Evolutionary conservation across 306 rosid species (phyloP).

Genomic region (Lagenaria siceraria): DNA sequence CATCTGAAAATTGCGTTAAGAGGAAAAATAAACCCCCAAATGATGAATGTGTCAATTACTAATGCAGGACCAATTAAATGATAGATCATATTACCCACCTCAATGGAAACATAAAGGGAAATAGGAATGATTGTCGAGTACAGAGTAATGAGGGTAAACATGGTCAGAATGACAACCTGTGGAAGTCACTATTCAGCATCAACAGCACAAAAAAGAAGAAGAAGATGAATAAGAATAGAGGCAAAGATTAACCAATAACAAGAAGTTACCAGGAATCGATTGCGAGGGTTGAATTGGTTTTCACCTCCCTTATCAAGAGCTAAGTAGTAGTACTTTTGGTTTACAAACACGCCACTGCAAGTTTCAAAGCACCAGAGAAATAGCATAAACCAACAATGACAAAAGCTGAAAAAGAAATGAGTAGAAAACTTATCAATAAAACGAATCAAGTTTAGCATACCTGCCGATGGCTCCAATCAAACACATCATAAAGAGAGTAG

Average conservation of each 20-base stretch:
- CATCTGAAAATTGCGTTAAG: conserved; percentile 49
- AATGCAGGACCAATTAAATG: conserved; percentile 5
- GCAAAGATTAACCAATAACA: conserved; percentile 5
- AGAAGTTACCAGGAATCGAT: conserved; percentile 61
- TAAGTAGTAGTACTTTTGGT: conserved; percentile 61
- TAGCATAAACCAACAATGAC: background rate
- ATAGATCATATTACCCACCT: conserved; percentile 42
- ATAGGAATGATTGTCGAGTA: conserved; percentile 94
- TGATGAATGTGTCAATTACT: background rate
- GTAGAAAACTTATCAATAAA: background rate
- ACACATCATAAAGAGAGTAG: conserved; percentile 63
- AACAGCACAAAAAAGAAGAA: conserved; percentile 8
- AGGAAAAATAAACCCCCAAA: conserved; percentile 12
- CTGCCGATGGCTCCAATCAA: conserved; percentile 85
- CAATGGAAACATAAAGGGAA: conserved; percentile 94
- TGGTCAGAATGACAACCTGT: conserved; percentile 72
- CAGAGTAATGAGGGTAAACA: conserved; percentile 88
- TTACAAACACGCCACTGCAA: conserved; percentile 71
- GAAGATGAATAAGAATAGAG: background rate
- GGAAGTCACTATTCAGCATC: conserved; percentile 15
- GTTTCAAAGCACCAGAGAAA: conserved; percentile 9
- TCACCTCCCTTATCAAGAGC: conserved; percentile 49
- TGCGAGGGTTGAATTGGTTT: conserved; percentile 60
- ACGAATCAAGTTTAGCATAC: conserved; percentile 23
- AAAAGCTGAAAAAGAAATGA: background rate